phyloP scores from a whole-genome alignment of 805 yeast genomes.

The Wickerhamomyces strasburgensis region DNA sequence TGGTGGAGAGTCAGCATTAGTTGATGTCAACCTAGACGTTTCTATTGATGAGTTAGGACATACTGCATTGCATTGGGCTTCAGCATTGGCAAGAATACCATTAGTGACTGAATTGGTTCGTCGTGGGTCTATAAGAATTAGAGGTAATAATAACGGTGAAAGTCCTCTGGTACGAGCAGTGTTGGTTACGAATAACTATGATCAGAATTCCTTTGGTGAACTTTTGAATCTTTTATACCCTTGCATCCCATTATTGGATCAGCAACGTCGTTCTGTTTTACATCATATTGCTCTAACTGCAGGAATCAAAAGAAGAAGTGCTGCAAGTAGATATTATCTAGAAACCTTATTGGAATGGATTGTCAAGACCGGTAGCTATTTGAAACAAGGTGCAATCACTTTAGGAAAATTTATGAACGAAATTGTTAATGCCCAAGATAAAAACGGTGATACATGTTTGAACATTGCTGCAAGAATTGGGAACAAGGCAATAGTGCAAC shows the following conservation, averaged over 20 bases:
- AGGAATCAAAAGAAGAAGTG: conserved; percentile 67
- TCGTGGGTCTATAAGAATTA: conserved; percentile 59
- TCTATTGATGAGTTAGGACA: conserved; percentile 93
- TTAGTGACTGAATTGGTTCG: conserved; percentile 66
- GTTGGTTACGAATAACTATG: conserved; percentile 77
- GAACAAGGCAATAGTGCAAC: conserved; percentile 72
- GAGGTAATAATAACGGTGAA: conserved; percentile 84
- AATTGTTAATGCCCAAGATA: conserved; percentile 83
- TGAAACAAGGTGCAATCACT: conserved; percentile 42
- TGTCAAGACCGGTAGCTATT: conserved; percentile 45
- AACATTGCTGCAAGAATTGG: conserved; percentile 91
- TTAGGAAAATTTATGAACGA: conserved; percentile 57
- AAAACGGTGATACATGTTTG: conserved; percentile 91
- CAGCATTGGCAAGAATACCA: conserved; percentile 76
- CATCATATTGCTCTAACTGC: conserved; percentile 85
- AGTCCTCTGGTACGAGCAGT: conserved; percentile 83
- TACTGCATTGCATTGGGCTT: conserved; percentile 93
- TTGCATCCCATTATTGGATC: conserved; percentile 58
- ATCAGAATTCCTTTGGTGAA: conserved; percentile 66
- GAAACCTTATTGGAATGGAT: conserved; percentile 76
- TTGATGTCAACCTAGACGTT: conserved; percentile 60
- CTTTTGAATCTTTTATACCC: conserved; percentile 74
- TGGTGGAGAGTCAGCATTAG: conserved; percentile 21
- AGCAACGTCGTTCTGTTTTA: conserved; percentile 69
- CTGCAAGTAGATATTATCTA: conserved; percentile 68